These are phyloP conservation scores for Penicillium sp. DNA, from an alignment of 2,329 filamentous ascomycete genomes.

Conservation along the genomic window DNA sequence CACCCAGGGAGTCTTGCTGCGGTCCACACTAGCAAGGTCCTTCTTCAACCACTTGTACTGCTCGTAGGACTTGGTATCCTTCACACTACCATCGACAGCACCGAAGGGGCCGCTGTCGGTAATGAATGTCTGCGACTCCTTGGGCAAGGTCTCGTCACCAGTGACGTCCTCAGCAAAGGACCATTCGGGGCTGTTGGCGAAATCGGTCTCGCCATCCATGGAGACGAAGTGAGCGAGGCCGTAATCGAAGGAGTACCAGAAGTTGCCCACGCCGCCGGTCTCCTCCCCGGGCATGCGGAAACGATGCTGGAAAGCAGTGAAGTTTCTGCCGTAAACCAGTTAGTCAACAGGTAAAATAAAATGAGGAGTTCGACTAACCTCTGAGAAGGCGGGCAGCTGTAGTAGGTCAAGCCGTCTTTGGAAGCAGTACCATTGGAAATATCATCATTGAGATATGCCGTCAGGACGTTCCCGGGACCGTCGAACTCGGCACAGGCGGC, in stretches of 20 bases:
- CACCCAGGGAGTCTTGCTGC: slow-evolving; percentile 51
- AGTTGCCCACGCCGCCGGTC: slow-evolving; percentile 50
- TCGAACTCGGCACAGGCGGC: slow-evolving; percentile 51
- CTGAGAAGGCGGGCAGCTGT: slow-evolving; percentile 53
- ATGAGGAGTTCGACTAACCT: slow-evolving; percentile 27
- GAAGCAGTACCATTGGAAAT: slow-evolving; percentile 44
- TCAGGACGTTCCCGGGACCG: slow-evolving; percentile 44
- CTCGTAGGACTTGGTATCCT: slow-evolving; percentile 45
- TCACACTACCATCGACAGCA: slow-evolving; percentile 39
- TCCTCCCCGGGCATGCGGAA: slow-evolving; percentile 53
- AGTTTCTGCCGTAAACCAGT: slow-evolving; percentile 38
- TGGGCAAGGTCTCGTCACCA: slow-evolving; percentile 44
- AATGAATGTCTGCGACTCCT: slow-evolving; percentile 43
- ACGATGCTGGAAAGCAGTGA: slow-evolving; percentile 52
- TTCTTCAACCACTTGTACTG: slow-evolving; percentile 41
- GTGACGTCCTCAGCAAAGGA: slow-evolving; percentile 46
- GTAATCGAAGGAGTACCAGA: slow-evolving; percentile 58
- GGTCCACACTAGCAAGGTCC: slow-evolving; percentile 48
- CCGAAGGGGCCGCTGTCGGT: slow-evolving; percentile 54
- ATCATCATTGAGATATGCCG: slow-evolving; percentile 49
- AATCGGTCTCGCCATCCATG: slow-evolving; percentile 52
- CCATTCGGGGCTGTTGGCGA: slow-evolving; percentile 48
- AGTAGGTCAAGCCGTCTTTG: slow-evolving; percentile 46
- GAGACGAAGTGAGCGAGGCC: slow-evolving; percentile 53
- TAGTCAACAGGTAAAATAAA: not conserved